These are phyloP conservation scores for Elongisporangium undulatum DNA, from an alignment of 352 stramenopile genomes.

Conservation along the genomic window DNA sequence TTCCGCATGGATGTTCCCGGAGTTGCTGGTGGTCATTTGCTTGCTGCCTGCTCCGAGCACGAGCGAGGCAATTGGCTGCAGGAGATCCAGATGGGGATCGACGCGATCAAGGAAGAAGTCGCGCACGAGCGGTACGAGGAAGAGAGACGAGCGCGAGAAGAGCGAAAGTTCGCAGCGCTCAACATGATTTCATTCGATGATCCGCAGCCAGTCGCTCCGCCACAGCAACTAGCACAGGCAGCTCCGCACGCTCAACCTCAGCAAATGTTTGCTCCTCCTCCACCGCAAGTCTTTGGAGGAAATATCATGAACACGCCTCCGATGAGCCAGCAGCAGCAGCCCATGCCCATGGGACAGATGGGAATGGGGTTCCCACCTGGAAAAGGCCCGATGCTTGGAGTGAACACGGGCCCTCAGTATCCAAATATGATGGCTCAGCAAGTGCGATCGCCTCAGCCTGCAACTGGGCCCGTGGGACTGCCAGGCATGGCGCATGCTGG, in stretches of 20 bases:
- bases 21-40: constrained; percentile 51
- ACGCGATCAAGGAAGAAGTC: constrained; percentile 27
- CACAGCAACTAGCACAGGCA: constrained; percentile 2
- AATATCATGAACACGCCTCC: constrained; percentile 4
- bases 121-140: constrained; percentile 46
- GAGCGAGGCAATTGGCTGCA: constrained; percentile 77
- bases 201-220: constrained; percentile 4
- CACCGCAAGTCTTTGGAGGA: not conserved
- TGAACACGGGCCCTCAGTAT: not conserved
- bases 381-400: not conserved
- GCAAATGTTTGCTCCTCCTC: constrained; percentile 1
- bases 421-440: constrained; percentile 10
- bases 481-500: constrained; percentile 8
- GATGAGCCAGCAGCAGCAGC: constrained; percentile 6
- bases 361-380: constrained; percentile 1
- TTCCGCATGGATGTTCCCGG: constrained; percentile 63
- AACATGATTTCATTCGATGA: constrained; percentile 84
- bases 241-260: not conserved
- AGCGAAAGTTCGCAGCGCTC: constrained; percentile 57
- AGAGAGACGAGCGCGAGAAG: constrained; percentile 42
- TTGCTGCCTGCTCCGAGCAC: constrained; percentile 51
- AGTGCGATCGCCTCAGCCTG: constrained; percentile 34
- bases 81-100: constrained; percentile 70
- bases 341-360: constrained; percentile 11
- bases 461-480: constrained; percentile 14